These are phyloP conservation scores for Fusarium musae DNA, from an alignment of 2,329 filamentous ascomycete species.

Conservation along the genomic window DNA sequence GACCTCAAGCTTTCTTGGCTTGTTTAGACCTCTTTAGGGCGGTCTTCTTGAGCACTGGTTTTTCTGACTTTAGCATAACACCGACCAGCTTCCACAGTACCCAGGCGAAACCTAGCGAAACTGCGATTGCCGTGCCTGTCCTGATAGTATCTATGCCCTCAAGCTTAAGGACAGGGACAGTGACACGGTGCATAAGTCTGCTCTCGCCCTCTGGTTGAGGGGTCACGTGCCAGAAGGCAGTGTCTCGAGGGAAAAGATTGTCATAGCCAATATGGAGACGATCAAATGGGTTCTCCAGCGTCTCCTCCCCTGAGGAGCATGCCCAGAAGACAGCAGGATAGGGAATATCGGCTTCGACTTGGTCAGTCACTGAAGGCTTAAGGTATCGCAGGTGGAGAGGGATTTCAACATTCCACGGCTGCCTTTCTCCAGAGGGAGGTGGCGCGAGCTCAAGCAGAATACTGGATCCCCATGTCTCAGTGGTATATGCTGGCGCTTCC, in stretches of 20 bases:
- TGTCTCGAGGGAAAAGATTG: conserved; percentile 77
- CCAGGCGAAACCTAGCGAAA: conserved; percentile 76
- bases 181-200: conserved; percentile 64
- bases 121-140: conserved; percentile 66
- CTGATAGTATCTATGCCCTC: conserved; percentile 60
- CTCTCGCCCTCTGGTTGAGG: conserved; percentile 56
- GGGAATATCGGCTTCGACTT: conserved; percentile 69
- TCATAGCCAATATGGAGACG: conserved; percentile 88
- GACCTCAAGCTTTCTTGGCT: background rate
- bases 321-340: conserved; percentile 93
- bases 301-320: conserved; percentile 76
- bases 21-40: conserved; percentile 41
- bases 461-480: conserved; percentile 80
- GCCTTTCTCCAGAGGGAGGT: conserved; percentile 53
- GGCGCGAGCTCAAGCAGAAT: conserved; percentile 78
- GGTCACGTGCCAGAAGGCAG: conserved; percentile 83
- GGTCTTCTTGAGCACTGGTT: background rate
- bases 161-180: conserved; percentile 73
- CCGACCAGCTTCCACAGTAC: conserved; percentile 68
- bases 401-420: conserved; percentile 74
- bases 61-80: conserved; percentile 17
- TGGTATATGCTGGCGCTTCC: conserved; percentile 87
- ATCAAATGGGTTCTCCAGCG: conserved; percentile 86
- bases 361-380: conserved; percentile 66
- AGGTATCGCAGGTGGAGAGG: conserved; percentile 91